Base-by-base conservation (phyloP, 805 yeast genomes). In the Priceomyces haplophilus region DNA sequence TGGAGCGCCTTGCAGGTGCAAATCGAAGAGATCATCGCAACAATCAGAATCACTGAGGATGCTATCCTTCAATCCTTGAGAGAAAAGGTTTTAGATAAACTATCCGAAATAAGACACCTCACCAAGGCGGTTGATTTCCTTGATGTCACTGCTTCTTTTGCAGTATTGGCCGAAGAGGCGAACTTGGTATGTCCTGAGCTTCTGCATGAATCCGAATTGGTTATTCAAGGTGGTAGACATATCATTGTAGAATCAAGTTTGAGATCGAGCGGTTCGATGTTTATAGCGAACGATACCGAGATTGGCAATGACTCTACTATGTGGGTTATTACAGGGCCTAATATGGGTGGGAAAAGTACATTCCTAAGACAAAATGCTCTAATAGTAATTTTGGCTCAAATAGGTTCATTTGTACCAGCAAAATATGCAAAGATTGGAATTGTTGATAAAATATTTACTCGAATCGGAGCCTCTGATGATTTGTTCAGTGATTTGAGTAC, bases 381-480 rank as follows among this genome's bases (percentile, higher is more conserved):
- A 15, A 72, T 80, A 12, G 80, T 78, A 11, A 78, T 87, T 13
- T 72, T 86, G 78, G 82, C 85, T 0, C 95, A 86, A 54, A 70
- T 85, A 3, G 95, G 95, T 1, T 74, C 83, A 44, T 86, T 67
- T 57, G 78, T 88, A 0, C 93, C 95, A 0, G 89, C 91, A 2
- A 56, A 63, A 2, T 50, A 52, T 2, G 85, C 85, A 2, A 64
- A 66, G 8, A 48, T 87, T 16, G 88, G 95, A 0, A 61, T 87
- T 2, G 82, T 88, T 44, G 91, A 89, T 62, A 78, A 81, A 46
- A 77, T 88, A 0, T 86, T 84, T 55, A 85, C 95, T 15, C 71
- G 97, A 38, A 83, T 88, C 75, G 96, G 96, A 0, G 95, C 96
- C 1, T 76, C 81, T 27, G 97, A 89, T 64, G 82, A 88, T 52